Base-by-base conservation (phyloP, 768 basidiomycete species). In the Mrakia gelida region DNA sequence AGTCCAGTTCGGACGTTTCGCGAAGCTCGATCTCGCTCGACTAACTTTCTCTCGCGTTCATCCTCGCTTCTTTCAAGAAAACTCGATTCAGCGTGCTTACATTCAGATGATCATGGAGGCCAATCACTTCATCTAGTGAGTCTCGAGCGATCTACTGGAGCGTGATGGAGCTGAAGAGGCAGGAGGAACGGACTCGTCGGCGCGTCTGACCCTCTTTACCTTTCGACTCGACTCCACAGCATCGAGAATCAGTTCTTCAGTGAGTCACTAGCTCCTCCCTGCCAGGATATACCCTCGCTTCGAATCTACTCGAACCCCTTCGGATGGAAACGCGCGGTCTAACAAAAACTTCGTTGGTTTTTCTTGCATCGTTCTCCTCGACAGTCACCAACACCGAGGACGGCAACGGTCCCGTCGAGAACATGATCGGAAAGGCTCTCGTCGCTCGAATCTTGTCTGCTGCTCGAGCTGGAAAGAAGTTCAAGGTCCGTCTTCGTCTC, bases 371-470 rank as follows among this genome's bases (percentile, higher is more conserved):
- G 9, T 45, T 45, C 11, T 45, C 9, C 11, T 13, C 38, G 38
- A n/a, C 54, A 59, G 59, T 97, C 81, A 92, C 94, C 4, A 88
- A 87, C 56, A 93, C 92, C 2, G 65, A 45, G n/a, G 87, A 85
- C 38, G 80, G 85, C 1, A 88, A 89, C 0, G 90, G 89, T 0
- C 88, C 88, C 0, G 89, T 99, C 43, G 88, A 88, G 84, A 99
- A 99, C 82, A 86, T 87, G 81, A 93, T 99, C 78, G 96, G 91
- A 0, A 86, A 85, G 23, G 95, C 97, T 0, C 85, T 99, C 26
- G 91, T 92, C 0, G 88, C 92, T 80, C 88, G 97, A 5, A 92
- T 98, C 82, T 80, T 94, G n/a, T 87, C 87, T n/a, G 95, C 97
- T 9, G 93, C 91, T 0, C 80, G 82, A 71, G 87, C 88, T 26